phyloP scores from a whole-genome alignment of 371 early-diverging fungal species.

The Blakeslea trispora region DNA sequence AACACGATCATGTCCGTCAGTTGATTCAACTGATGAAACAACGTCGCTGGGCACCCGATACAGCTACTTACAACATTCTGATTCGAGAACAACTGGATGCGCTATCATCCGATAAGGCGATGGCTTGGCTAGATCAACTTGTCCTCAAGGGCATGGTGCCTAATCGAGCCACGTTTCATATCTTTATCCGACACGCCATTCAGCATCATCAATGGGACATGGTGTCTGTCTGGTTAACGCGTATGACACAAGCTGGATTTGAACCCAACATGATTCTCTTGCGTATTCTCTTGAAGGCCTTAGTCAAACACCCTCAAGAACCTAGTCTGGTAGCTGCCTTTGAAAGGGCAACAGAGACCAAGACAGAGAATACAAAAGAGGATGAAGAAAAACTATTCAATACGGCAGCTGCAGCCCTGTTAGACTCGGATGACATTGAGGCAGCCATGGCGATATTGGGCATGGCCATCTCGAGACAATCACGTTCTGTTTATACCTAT shows the following conservation, averaged over 20 bases:
- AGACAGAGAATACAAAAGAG: not conserved
- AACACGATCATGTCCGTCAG: conserved; percentile 25
- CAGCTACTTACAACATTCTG: conserved; percentile 35
- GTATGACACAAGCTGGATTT: conserved; percentile 8
- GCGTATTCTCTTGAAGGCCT: conserved; percentile 31
- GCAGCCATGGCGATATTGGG: conserved; percentile 27
- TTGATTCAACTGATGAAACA: conserved; percentile 28
- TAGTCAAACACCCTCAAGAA: conserved; percentile 14
- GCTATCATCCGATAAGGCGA: conserved; percentile 9
- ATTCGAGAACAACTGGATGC: conserved; percentile 14
- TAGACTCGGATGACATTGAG: conserved; percentile 27
- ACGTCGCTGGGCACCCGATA: conserved; percentile 21
- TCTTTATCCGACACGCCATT: conserved; percentile 32
- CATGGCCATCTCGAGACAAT: conserved; percentile 15
- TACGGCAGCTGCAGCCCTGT: conserved; percentile 20
- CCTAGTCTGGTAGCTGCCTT: conserved; percentile 20
- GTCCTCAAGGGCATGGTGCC: conserved; percentile 23
- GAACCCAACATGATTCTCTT: conserved; percentile 27
- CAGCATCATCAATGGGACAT: conserved; percentile 26
- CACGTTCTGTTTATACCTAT: conserved; percentile 25
- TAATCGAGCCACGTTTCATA: conserved; percentile 40
- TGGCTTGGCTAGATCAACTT: conserved; percentile 6
- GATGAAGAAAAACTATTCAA: conserved; percentile 22
- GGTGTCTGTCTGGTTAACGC: conserved; percentile 30
- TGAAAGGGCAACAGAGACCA: conserved; percentile 14